Base-by-base conservation (phyloP, 2,329 filamentous ascomycete genomes). In the Ophiostoma triangulosporum region DNA sequence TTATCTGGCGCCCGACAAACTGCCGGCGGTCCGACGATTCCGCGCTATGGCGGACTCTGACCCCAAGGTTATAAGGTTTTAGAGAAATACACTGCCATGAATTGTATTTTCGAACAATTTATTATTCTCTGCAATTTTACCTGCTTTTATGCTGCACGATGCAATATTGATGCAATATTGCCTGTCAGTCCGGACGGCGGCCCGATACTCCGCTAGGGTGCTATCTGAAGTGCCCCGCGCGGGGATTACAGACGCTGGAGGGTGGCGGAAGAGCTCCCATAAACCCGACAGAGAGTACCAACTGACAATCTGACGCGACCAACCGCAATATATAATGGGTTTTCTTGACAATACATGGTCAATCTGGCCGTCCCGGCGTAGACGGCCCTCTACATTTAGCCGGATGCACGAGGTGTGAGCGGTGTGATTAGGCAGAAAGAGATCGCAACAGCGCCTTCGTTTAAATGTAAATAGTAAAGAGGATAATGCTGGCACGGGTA, bases 101-200 rank as follows among this genome's bases (percentile, higher is more conserved):
- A n/a, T n/a, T n/a, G n/a, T n/a, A n/a, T n/a, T n/a, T n/a, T n/a
- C n/a, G n/a, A n/a, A n/a, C n/a, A n/a, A n/a, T n/a, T n/a, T n/a
- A n/a, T n/a, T n/a, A n/a, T n/a, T n/a, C n/a, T n/a, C n/a, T n/a
- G n/a, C n/a, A n/a, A n/a, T n/a, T n/a, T n/a, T n/a, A n/a, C n/a
- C n/a, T n/a, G n/a, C n/a, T n/a, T n/a, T n/a, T n/a, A n/a, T n/a
- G n/a, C n/a, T n/a, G n/a, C n/a, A n/a, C n/a, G n/a, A n/a, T n/a
- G n/a, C n/a, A n/a, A n/a, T n/a, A n/a, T n/a, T n/a, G n/a, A n/a
- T n/a, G n/a, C n/a, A n/a, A n/a, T n/a, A n/a, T n/a, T n/a, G n/a
- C n/a, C n/a, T n/a, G n/a, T n/a, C n/a, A n/a, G n/a, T n/a, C n/a
- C 49, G 36, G 55, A 52, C 55, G 55, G 32, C 55, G 55, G 55